phyloP scores from a whole-genome alignment of 306 rosid genomes.

The Fragaria vesca region DNA sequence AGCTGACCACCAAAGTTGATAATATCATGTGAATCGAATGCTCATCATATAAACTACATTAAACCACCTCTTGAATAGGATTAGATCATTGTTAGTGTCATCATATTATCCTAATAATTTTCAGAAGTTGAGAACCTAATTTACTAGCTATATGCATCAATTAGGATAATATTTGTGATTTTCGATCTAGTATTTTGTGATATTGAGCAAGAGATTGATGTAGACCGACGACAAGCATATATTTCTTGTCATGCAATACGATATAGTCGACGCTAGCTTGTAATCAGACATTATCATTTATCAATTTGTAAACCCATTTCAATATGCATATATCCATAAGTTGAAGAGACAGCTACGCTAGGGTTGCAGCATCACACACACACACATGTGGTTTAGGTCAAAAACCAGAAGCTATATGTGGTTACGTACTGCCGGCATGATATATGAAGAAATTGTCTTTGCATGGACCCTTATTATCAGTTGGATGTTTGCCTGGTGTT shows the following conservation, averaged over 20 bases:
- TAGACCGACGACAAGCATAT: too few relatives aligned
- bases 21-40: neutral
- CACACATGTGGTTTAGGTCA: neutral
- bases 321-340: neutral
- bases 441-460: neutral
- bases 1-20: neutral
- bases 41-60: neutral
- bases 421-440: neutral
- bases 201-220: too few relatives aligned
- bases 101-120: neutral
- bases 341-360: neutral
- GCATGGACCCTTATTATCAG: neutral
- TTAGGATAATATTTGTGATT: too few relatives aligned
- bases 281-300: too few relatives aligned
- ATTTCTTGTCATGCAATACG: too few relatives aligned
- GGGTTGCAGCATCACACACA: neutral
- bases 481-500: neutral
- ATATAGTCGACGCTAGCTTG: too few relatives aligned
- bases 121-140: neutral
- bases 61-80: neutral
- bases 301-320: neutral
- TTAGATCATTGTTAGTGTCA: neutral
- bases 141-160: too few relatives aligned
- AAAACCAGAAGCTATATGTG: neutral
- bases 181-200: too few relatives aligned